phyloP scores from a whole-genome alignment of 2,329 filamentous ascomycete genomes.

The Bipolaris oryzae region DNA sequence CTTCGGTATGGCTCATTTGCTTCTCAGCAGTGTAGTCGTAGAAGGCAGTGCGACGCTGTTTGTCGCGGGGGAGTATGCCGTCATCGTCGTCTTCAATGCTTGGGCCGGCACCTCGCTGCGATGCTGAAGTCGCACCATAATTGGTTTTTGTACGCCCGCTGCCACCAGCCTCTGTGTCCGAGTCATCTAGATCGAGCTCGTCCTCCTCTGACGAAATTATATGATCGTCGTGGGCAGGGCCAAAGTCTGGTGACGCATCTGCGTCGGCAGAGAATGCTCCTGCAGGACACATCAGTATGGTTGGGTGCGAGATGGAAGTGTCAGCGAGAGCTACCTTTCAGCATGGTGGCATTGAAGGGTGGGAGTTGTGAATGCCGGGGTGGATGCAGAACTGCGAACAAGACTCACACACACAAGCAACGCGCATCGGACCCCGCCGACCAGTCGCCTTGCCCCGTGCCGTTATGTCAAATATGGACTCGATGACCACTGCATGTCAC shows the following conservation, averaged over 20 bases:
- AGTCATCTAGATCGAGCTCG: slow-evolving; percentile 38
- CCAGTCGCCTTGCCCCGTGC: slow-evolving; percentile 19
- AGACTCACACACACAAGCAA: slow-evolving; percentile 11
- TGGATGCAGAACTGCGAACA: slow-evolving; percentile 15
- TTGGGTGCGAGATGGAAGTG: neutral
- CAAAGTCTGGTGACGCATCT: slow-evolving; percentile 46
- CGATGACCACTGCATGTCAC: slow-evolving; percentile 5
- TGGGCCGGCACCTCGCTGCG: slow-evolving; percentile 29
- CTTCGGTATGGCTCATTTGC: slow-evolving; percentile 90
- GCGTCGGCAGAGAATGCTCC: slow-evolving; percentile 40
- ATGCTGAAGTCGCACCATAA: slow-evolving; percentile 27
- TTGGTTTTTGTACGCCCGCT: slow-evolving; percentile 21
- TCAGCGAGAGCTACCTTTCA: slow-evolving; percentile 32
- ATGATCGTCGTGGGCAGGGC: slow-evolving; percentile 40
- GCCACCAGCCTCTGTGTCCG: slow-evolving; percentile 33
- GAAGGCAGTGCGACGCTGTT: slow-evolving; percentile 76
- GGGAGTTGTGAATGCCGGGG: slow-evolving; percentile 19
- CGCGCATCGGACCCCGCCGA: slow-evolving; percentile 22
- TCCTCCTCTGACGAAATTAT: slow-evolving; percentile 47
- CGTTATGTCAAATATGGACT: slow-evolving; percentile 16
- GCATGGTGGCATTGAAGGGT: slow-evolving; percentile 29
- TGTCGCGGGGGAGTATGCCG: slow-evolving; percentile 56
- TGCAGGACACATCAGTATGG: slow-evolving; percentile 18
- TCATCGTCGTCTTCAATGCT: slow-evolving; percentile 35
- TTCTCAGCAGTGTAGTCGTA: slow-evolving; percentile 95